A percentile compares a stretch with the other conserved stretches of the same genome.
These are phyloP conservation scores for Ammopiptanthus mongolicus DNA, from an alignment of 306 rosid species.

Conservation along the genomic window DNA sequence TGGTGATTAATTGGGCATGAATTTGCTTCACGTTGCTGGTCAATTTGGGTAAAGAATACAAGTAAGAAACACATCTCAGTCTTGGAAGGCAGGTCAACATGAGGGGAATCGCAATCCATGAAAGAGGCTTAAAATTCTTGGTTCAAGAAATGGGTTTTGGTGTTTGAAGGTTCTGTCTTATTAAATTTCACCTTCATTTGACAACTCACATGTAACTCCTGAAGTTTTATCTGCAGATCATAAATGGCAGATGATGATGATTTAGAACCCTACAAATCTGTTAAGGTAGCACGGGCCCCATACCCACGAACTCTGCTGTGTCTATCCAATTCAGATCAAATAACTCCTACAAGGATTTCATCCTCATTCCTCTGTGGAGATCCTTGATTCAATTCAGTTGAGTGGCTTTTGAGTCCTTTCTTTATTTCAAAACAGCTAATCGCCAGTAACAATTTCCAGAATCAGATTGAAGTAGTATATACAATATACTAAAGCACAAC, in stretches of 20 bases:
- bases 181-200: not conserved
- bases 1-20: slow-evolving; percentile 61
- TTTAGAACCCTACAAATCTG: not conserved
- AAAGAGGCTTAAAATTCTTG: not conserved
- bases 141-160: not conserved
- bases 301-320: not conserved
- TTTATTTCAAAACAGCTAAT: not conserved
- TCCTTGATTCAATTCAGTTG: not conserved
- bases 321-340: not conserved
- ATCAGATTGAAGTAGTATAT: not conserved
- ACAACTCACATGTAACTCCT: not conserved
- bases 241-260: not conserved
- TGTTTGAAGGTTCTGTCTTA: not conserved
- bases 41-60: slow-evolving; percentile 35
- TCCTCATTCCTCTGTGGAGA: not conserved
- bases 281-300: not conserved
- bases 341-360: not conserved
- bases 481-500: not conserved
- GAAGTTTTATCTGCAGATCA: not conserved
- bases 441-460: not conserved
- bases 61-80: slow-evolving; percentile 27
- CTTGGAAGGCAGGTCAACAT: slow-evolving; percentile 42
- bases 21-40: slow-evolving; percentile 39
- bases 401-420: not conserved
- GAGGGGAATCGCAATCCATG: not conserved